Evolutionary conservation across 2,329 filamentous ascomycete genomes (phyloP), one percentile per base, ranked within the genome.

Genomic region (Decorospora gaudefroyi): DNA sequence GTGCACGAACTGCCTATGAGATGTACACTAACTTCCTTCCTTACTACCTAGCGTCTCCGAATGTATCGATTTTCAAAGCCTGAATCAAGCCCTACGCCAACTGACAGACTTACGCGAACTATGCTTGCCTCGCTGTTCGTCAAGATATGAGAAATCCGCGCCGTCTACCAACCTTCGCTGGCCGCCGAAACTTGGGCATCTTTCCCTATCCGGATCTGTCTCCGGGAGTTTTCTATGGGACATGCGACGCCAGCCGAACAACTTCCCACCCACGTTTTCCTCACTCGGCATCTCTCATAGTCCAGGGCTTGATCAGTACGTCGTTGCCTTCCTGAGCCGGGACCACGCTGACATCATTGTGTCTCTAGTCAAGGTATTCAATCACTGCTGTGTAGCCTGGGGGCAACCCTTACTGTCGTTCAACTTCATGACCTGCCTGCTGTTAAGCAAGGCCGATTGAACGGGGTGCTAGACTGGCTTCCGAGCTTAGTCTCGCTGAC

Each of bases 61-160:
- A 43, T 66, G 72, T 1, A 75, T 83, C 19, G 66, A 67, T 4
- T 74, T 81, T 49, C 61, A 71, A 16, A 66, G 70, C 3, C 69
- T 85, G 10, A 76, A 79, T 49, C 75, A 75, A 33, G 74, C 78
- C 0, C 62, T 82, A 5, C 68, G 69, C n/a, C 64, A 72, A 18
- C 70, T 84, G 13, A 25, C 57, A 2, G 64, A 68, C 6, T 68
- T 84, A 4, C 59, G 60, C 4, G 64, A 66, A 2, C 69, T 84
- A 6, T 71, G 69, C 33, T 69, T 81, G 11, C 77, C 77, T 1
- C 65, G 70, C 10, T 62, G 68, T 61, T 50, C 64, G 53, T 50
- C 67, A 48, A 44, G 60, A 52, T 53, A 73, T 56, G 50, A 53
- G 13, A 42, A 39, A 11, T 28, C 50, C 48, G 62, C 25, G 4